These are phyloP conservation scores for Clavispora vitiphila DNA, from an alignment of 805 yeast genomes.

Conservation along the genomic window DNA sequence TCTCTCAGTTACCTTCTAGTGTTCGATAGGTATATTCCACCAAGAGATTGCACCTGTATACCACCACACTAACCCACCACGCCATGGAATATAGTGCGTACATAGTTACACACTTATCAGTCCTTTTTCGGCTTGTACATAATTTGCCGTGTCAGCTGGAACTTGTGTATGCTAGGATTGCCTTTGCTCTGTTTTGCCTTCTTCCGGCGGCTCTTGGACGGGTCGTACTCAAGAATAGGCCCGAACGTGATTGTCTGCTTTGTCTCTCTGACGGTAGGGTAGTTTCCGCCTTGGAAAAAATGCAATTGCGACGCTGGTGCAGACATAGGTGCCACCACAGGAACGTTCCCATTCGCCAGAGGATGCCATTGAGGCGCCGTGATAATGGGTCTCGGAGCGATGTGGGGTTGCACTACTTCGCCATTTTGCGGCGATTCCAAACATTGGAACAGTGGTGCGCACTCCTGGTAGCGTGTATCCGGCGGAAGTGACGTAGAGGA, in stretches of 20 bases:
- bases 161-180: slow-evolving; percentile 22
- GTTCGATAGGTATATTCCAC: no score
- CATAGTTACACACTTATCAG: no score
- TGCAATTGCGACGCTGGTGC: slow-evolving; percentile 20
- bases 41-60: no score
- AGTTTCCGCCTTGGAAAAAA: slow-evolving; percentile 3
- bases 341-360: neutral
- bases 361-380: neutral
- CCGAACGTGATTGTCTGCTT: slow-evolving; percentile 32
- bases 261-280: slow-evolving; percentile 7
- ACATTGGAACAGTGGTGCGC: neutral
- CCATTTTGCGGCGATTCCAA: neutral
- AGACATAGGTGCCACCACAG: slow-evolving; percentile 4
- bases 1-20: no score
- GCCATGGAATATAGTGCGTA: no score
- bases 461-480: neutral
- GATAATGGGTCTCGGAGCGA: neutral
- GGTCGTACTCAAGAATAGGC: slow-evolving; percentile 38
- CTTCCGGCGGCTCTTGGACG: slow-evolving; percentile 24
- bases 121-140: slow-evolving; percentile 32
- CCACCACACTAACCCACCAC: no score
- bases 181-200: slow-evolving; percentile 14
- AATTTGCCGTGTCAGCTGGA: slow-evolving; percentile 29
- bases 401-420: neutral
- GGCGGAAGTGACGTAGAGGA: neutral